Evolutionary conservation across 202 grass and related monocot genomes (phyloP).

Genomic region (Carex arenaria): DNA sequence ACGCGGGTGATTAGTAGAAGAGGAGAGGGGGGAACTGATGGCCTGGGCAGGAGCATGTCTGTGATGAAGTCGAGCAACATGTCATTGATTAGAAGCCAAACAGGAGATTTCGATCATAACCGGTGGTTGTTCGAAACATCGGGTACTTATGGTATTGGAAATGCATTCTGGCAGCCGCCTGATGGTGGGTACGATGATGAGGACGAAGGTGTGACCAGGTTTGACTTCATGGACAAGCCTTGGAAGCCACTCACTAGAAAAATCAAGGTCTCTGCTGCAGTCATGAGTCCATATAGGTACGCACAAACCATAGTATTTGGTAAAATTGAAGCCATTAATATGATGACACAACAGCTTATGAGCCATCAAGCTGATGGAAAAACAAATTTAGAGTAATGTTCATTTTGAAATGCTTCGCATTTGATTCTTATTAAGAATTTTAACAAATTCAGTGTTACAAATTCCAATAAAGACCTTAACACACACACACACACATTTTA

Average conservation of each 20-base stretch:
- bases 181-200: conserved; percentile 31
- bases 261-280: conserved; percentile 23
- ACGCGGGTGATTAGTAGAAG: background rate
- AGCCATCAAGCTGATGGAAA: background rate
- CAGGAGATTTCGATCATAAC: conserved; percentile 48
- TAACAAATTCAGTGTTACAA: background rate
- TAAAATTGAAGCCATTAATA: background rate
- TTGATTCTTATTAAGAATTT: background rate
- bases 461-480: background rate
- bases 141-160: conserved; percentile 50
- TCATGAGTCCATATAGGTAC: conserved; percentile 48
- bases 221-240: conserved; percentile 44
- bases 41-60: conserved; percentile 19
- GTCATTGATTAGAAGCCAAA: conserved; percentile 39
- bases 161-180: conserved; percentile 35
- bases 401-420: background rate
- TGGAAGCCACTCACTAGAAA: conserved; percentile 51
- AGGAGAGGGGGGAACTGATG: conserved; percentile 13
- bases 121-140: conserved; percentile 50
- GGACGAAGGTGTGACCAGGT: conserved; percentile 27
- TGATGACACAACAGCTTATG: background rate
- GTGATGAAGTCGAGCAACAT: conserved; percentile 32
- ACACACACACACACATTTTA: no score
- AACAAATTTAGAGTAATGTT: background rate
- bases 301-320: background rate